Base-by-base conservation (phyloP, 345 rosid species). In the Chamaenerion angustifolium region DNA sequence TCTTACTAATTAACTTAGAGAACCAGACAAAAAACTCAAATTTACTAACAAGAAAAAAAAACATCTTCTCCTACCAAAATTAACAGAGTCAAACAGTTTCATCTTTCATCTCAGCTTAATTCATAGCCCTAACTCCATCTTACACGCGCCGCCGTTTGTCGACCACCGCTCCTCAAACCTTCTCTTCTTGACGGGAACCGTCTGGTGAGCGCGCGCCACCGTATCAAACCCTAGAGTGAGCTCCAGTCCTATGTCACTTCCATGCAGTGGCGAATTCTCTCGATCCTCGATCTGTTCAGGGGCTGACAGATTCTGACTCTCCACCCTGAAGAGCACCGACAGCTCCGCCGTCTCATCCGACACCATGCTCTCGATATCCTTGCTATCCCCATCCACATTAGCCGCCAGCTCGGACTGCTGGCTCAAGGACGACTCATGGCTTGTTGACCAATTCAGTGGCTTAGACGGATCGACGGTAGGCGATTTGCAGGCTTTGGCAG, bases 401-500 rank as follows among this genome's bases (percentile, higher is more conserved):
- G 75, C 87, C 71, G 71, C 59, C 25, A 71, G 87, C 69, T 80
- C 93, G 21, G 95, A 82, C 68, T 80, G 82, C 59, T 87, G 95
- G 69, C 98, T 87, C 79, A 92, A 71, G 6, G 95, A 76, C 3
- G 95, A 92, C 14, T 80, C 95, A 56, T 81, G 98, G 45, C 98
- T 90, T 56, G 78, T 72, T 49, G 81, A 73, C 59, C 82, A 69
- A 61, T 69, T 68, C 67, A 60, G 42, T 56, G 37, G 65, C 72
- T 1, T 52, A 52, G 13, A 16, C 17, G 49, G 12, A 19, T 8
- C 37, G 37, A 7, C 7, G 10, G 37, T 8, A 31, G 37, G 37
- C 37, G 37, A 8, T 7, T 31, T 31, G 37, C 37, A 31, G 6
- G 37, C 37, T 7, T 31, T 31, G 37, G 37, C 37, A 7, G 37